Conservation (phyloP, 345 rosid genomes). For the Salix koriyanagi region DNA sequence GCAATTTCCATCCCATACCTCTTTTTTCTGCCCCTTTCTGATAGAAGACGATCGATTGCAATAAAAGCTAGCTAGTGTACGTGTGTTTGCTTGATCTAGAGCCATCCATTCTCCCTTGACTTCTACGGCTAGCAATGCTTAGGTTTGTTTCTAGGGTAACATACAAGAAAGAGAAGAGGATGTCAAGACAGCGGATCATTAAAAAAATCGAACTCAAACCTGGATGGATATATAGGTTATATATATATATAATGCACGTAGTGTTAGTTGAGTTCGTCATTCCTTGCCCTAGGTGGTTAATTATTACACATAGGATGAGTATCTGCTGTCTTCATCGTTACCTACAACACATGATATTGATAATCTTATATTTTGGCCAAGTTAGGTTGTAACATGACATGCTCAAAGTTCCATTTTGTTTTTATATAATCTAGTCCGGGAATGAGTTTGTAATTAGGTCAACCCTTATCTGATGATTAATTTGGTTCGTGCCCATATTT, state of each 20-base stretch:
- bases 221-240: background rate
- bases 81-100: background rate
- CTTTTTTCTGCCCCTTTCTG: background rate
- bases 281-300: background rate
- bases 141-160: slow-evolving; percentile 1
- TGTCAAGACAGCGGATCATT: background rate
- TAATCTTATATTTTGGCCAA: slow-evolving; percentile 7
- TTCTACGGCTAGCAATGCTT: slow-evolving; percentile 9
- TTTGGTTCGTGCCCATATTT: background rate
- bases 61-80: background rate
- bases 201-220: background rate
- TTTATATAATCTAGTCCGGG: background rate
- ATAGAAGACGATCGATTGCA: background rate
- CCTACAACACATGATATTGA: slow-evolving; percentile 12
- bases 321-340: slow-evolving; percentile 16
- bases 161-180: background rate
- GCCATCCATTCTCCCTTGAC: background rate
- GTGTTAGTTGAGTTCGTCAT: background rate
- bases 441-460: slow-evolving; percentile 27
- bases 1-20: background rate
- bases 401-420: slow-evolving; percentile 5
- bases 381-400: background rate
- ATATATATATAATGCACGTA: background rate
- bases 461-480: slow-evolving; percentile 33
- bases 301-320: background rate